A percentile compares a stretch with the other conserved stretches of the same genome.
phyloP scores from a whole-genome alignment of 225 moss, liverwort and hornwort species.

The Pseudoscleropodium purum region DNA sequence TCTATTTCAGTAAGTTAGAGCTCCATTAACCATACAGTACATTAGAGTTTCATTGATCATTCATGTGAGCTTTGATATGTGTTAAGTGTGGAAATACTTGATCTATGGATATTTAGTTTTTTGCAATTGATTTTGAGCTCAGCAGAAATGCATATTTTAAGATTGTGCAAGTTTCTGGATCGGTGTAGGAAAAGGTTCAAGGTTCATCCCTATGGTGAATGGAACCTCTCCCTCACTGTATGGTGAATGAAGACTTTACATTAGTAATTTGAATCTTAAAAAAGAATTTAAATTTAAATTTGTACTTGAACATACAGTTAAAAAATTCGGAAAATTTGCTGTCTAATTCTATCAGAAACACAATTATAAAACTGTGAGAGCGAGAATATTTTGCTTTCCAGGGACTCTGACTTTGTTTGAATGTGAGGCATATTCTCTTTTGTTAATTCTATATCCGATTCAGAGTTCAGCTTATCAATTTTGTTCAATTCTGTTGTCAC shows the following conservation, averaged over 20 bases:
- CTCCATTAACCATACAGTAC: background rate
- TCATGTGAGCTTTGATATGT: background rate
- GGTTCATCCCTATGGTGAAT: background rate
- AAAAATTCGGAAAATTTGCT: background rate
- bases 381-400: background rate
- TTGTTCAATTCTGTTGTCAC: background rate
- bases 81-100: background rate
- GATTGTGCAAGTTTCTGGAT: background rate
- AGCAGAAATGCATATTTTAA: background rate
- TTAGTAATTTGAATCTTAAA: background rate
- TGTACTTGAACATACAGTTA: background rate
- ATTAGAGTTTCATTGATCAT: background rate
- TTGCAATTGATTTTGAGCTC: background rate
- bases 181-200: background rate
- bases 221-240: background rate
- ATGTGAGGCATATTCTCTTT: background rate
- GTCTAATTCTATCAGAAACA: background rate
- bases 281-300: too few relatives aligned
- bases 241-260: background rate
- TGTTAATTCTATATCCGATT: background rate
- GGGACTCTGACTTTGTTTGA: background rate
- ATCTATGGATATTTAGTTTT: background rate
- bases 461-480: background rate
- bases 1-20: background rate
- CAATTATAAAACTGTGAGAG: background rate